Conservation (phyloP, 257 asterid species). For the Phtheirospermum japonicum region DNA sequence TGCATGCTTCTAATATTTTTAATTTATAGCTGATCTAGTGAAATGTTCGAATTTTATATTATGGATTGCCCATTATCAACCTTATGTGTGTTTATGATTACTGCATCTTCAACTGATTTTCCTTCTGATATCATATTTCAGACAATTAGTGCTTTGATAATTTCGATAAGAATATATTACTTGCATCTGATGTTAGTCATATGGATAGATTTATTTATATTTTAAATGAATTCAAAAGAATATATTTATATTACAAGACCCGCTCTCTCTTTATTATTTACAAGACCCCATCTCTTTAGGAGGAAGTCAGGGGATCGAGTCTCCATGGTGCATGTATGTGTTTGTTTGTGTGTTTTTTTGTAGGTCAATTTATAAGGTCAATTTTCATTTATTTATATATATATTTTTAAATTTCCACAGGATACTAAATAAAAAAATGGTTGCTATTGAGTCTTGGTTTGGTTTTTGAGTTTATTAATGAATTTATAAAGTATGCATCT, state of each 20-base stretch:
- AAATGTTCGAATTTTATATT: background rate
- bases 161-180: background rate
- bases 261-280: background rate
- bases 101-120: constrained; percentile 10
- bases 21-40: background rate
- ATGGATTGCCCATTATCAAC: background rate
- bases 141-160: background rate
- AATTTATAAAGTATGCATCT: constrained; percentile 2
- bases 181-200: background rate
- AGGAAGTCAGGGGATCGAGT: too few species aligned
- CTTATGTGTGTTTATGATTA: background rate
- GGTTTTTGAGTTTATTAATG: background rate
- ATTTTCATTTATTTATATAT: too few species aligned
- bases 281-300: too few species aligned
- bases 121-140: background rate
- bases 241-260: background rate
- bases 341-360: too few species aligned
- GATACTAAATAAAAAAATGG: background rate
- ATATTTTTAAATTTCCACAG: too few species aligned
- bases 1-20: background rate
- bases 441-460: constrained; percentile 2
- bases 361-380: too few species aligned
- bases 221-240: background rate
- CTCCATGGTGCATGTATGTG: too few species aligned
- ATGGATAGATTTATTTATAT: background rate